Evolutionary conservation across 306 rosid genomes (phyloP), one percentile per base, ranked within the genome.

Genomic region (Trifolium dubium): DNA sequence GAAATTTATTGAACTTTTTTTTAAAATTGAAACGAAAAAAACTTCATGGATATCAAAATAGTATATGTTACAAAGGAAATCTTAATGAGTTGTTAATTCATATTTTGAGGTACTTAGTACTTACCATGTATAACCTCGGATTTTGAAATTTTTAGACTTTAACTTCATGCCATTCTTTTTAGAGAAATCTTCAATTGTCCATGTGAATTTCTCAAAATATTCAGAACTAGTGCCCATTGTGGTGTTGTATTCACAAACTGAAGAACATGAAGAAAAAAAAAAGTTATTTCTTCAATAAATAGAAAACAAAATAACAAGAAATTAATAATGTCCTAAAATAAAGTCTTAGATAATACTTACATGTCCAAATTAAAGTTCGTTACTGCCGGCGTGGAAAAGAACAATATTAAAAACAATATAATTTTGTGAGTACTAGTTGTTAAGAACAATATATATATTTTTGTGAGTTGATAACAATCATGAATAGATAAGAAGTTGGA

Each of bases 131-230:
- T 8, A 64, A 10, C 74, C 76, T 0, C 78, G 72, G 43, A 65
- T 68, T 49, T 65, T 60, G 71, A 83, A 79, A 34, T 62, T 8
- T 30, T 66, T 50, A 23, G 86, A 83, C 10, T 64, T 17, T 49
- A 79, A 30, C 50, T 83, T 76, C 68, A 50, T 59, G 58, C 12
- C 13, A 40, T 70, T 65, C 31, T 53, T 39, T 2, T 66, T 65
- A 1, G 79, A 31, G 81, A 83, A 71, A 75, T 83, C 66, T 67
- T 71, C 78, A 58, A 83, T 79, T 75, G 0, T 75, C 86, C 86
- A 83, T 19, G 68, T 58, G 58, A 79, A 83, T 50, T 44, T 79
- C 68, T 71, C 75, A 65, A 83, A 83, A 31, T 56, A 56, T 56
- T 28, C 34, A 31, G 5, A 12, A n/a, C 46, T 14, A 3, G 14